Base-by-base conservation (phyloP, 176 grass and related monocot genomes). In the Carex pumila region DNA sequence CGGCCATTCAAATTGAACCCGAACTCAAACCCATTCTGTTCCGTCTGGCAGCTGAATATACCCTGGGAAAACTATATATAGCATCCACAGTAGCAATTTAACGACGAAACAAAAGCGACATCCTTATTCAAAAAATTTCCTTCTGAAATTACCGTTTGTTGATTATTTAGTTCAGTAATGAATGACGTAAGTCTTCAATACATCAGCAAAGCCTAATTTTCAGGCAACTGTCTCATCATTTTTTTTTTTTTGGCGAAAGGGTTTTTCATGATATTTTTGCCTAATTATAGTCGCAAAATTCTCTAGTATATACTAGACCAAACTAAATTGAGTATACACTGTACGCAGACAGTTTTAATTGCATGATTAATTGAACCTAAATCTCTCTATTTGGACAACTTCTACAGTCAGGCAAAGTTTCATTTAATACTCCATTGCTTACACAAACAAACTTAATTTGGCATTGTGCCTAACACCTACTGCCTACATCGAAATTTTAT, bases 171-270 rank as follows among this genome's bases (percentile, higher is more conserved):
- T 21, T 62, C 7, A 21, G 60, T 63, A 29, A 68, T 12, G 14
- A 11, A 71, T 45, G 37, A 71, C 7, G 2, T 7, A 15, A 15
- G 17, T 45, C 36, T 71, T 3, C 10, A 74, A 29, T 30, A 53
- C 43, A 73, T 73, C 70, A 76, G 72, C 72, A 54, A 73, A 55
- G 49, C 72, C 47, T 55, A 76, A 53, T 30, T 15, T 76, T 37
- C 30, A 55, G 69, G 72, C 12, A 49, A 43, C 18, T 72, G n/a
- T 12, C 17, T 73, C 41, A 1, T 73, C 0, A 0, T 73, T 25
- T 25, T 25, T 25, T 25, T 25, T 76, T 72, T 21, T 76, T 30
- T 76, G 70, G 43, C 14, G 52, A 21, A 73, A 73, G 43, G 70
- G 4, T 11, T 22, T 52, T 73, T 73, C 70, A 73, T 73, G n/a